A percentile compares a stretch with the other conserved stretches of the same genome.
Conservation (phyloP, 1,139 yeast species). For the Saccharomyces hybrid region DNA sequence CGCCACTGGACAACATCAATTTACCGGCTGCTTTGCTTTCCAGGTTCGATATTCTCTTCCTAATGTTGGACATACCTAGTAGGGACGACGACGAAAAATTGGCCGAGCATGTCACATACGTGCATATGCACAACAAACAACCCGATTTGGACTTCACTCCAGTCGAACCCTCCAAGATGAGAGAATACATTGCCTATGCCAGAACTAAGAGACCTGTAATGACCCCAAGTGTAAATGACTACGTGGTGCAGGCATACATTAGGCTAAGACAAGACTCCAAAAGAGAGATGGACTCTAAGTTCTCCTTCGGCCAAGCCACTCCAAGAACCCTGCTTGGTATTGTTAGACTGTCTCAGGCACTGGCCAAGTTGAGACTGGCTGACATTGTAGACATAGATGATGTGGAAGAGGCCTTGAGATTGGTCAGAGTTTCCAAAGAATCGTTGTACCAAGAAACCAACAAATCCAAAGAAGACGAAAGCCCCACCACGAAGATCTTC, state of each 20-base stretch:
- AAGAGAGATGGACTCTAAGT: slow-evolving; percentile 62
- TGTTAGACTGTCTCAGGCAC: slow-evolving; percentile 86
- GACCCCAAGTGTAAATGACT: slow-evolving; percentile 79
- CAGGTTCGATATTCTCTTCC: slow-evolving; percentile 84
- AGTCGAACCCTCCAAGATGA: slow-evolving; percentile 66
- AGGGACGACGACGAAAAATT: slow-evolving; percentile 75
- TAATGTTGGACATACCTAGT: slow-evolving; percentile 78
- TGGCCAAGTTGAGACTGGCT: slow-evolving; percentile 81
- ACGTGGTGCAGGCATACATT: slow-evolving; percentile 79
- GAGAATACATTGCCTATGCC: slow-evolving; percentile 85
- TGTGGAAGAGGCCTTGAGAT: slow-evolving; percentile 91
- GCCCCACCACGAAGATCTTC: slow-evolving; percentile 53
- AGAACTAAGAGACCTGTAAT: slow-evolving; percentile 80
- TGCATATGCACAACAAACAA: slow-evolving; percentile 86
- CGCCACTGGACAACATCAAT: slow-evolving; percentile 93
- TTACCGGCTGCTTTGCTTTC: slow-evolving; percentile 94
- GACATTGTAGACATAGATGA: slow-evolving; percentile 65
- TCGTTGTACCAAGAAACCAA: slow-evolving; percentile 56
- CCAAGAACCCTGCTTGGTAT: slow-evolving; percentile 92
- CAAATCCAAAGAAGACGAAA: slow-evolving; percentile 45
- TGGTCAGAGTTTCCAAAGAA: slow-evolving; percentile 77
- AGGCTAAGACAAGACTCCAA: slow-evolving; percentile 89
- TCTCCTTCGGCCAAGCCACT: slow-evolving; percentile 83
- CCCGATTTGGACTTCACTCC: slow-evolving; percentile 75
- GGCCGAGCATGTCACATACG: slow-evolving; percentile 91